Evolutionary conservation across 2,329 filamentous ascomycete species (phyloP), one percentile per base, ranked within the genome.

Genomic region (Botrytis pseudocinerea): DNA sequence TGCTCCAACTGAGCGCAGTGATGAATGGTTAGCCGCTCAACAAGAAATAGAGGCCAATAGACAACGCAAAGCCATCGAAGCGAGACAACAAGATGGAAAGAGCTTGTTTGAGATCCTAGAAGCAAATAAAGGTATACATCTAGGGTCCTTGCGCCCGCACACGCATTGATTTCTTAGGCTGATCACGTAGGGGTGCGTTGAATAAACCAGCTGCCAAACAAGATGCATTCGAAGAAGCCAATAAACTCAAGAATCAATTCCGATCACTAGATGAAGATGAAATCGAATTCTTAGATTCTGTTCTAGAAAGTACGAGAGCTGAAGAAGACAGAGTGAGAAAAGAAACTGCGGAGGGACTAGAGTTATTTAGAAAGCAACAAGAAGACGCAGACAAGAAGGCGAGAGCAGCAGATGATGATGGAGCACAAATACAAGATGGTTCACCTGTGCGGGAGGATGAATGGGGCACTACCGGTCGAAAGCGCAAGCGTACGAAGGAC

Each of bases 251-350:
- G 79, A 93, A 95, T 78, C 93, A 95, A 83, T 95, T 94, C 80
- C 88, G 91, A 57, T 86, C 91, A 4, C 85, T 96, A 44, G 91
- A 95, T 80, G 92, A 94, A 74, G 92, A 94, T 80, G 93, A 95
- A 83, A 86, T 92, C 69, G 92, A 92, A 32, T 95, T 94, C 76
- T 83, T 96, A 69, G 89, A 91, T 64, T 87, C 87, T 63, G 85
- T 92, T 57, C 78, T 83, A 66, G 85, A 84, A 69, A 82, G 83
- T 70, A 83, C 84, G 79, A 81, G 85, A 51, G 82, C 80, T 8
- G 89, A 89, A 77, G 89, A 91, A 80, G 87, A 87, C 74, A 80
- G 84, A 62, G 82, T 86, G 69, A 83, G 83, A 76, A 82, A 82
- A 42, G 89, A 91, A 83, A 87, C 85, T 57, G 87, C 89, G 77